Evolutionary conservation across 2,329 filamentous ascomycete genomes (phyloP).

Genomic region (Xylariaceae sp.): DNA sequence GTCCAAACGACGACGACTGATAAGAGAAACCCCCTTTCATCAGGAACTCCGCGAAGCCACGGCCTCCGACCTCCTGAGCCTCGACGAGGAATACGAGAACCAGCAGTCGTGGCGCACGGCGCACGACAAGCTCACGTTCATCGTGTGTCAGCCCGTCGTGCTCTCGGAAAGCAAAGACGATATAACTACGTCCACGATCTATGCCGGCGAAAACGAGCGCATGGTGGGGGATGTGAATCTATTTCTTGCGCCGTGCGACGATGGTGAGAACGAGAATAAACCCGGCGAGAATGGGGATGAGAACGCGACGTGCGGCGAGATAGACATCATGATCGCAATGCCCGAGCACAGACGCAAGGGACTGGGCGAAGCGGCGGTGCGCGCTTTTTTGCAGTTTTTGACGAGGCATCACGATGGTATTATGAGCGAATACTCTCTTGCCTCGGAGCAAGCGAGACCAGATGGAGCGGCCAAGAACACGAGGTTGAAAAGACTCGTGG

Average conservation of each 20-base stretch:
- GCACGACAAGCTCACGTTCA: conserved; percentile 90
- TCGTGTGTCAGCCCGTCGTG: conserved; percentile 65
- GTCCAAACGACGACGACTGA: too few relatives aligned
- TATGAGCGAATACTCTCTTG: conserved; percentile 58
- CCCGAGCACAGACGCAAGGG: conserved; percentile 34
- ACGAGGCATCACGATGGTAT: conserved; percentile 59
- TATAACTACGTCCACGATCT: conserved; percentile 34
- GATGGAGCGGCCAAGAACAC: background rate
- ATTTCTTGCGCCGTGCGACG: conserved; percentile 71
- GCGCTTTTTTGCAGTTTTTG: conserved; percentile 75
- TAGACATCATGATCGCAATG: conserved; percentile 45
- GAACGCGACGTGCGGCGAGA: conserved; percentile 35
- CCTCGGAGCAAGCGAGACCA: background rate
- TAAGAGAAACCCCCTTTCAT: too few relatives aligned
- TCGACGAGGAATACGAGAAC: conserved; percentile 88
- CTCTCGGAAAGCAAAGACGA: too few relatives aligned
- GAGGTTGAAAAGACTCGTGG: conserved; percentile 58
- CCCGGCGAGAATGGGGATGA: conserved; percentile 37
- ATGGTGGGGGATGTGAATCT: conserved; percentile 83
- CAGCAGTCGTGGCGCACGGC: conserved; percentile 86
- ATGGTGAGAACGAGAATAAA: conserved; percentile 48
- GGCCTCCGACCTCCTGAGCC: conserved; percentile 81
- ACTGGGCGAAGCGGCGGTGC: conserved; percentile 55
- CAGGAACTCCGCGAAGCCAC: conserved; percentile 82
- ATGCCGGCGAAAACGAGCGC: conserved; percentile 58